These are phyloP conservation scores for Beauveria pseudobassiana DNA, from an alignment of 2,329 filamentous ascomycete species.

Conservation along the genomic window DNA sequence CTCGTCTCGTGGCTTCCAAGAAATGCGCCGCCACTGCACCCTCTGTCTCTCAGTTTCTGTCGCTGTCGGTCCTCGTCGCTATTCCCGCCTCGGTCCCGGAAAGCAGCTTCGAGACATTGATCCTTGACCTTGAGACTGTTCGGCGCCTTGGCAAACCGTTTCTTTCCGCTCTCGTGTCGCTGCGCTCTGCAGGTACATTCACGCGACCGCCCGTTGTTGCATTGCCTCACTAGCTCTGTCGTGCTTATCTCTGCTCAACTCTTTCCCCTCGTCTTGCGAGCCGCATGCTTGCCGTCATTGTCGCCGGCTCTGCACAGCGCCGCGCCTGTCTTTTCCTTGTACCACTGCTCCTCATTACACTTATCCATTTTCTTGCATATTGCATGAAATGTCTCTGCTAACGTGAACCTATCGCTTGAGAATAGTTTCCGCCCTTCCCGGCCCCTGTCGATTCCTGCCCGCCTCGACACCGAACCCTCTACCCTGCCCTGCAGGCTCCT, in stretches of 20 bases:
- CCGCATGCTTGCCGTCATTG: not conserved
- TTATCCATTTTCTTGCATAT: slow-evolving; percentile 1
- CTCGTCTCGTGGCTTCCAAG: not conserved
- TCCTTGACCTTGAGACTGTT: slow-evolving; percentile 7
- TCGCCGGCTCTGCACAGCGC: not conserved
- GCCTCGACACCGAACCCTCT: slow-evolving; percentile 6
- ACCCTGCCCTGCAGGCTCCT: slow-evolving; percentile 6
- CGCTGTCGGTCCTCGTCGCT: slow-evolving; percentile 2
- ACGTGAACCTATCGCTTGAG: slow-evolving; percentile 2
- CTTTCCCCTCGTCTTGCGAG: not conserved
- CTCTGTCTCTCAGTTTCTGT: not conserved
- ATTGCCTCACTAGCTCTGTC: slow-evolving; percentile 10
- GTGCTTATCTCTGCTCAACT: not conserved
- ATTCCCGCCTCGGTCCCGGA: not conserved
- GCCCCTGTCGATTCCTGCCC: slow-evolving; percentile 8
- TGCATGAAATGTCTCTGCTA: slow-evolving; percentile 7
- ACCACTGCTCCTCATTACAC: not conserved
- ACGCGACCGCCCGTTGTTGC: slow-evolving; percentile 1
- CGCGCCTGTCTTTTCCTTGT: not conserved
- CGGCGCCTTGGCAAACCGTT: slow-evolving; percentile 11
- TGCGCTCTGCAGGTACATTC: slow-evolving; percentile 8
- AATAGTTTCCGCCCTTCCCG: slow-evolving; percentile 7
- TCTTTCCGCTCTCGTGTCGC: slow-evolving; percentile 1
- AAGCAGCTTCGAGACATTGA: slow-evolving; percentile 8
- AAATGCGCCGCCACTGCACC: not conserved